Base-by-base conservation (phyloP, 805 yeast genomes). In the Yamadazyma phyllophila region DNA sequence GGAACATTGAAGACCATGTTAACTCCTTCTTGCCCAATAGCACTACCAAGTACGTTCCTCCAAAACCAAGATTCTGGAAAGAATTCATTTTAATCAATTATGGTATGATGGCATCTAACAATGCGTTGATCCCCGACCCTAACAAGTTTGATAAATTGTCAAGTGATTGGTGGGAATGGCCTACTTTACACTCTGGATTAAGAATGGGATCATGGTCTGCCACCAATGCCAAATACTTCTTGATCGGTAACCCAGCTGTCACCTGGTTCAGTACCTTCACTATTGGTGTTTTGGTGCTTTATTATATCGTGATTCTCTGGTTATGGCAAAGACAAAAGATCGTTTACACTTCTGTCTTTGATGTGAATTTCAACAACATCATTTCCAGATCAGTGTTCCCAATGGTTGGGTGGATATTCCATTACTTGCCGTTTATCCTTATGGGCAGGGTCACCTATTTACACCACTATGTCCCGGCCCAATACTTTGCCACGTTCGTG, bases 41-140 rank as follows among this genome's bases (percentile, higher is more conserved):
- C 4, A 44, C 53, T 5, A 53, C 46, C 2, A 42, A 44, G 8
- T 71, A 69, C 46, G 66, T 67, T 38, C 62, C 76, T 1, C 77
- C 77, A 5, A 61, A 58, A 34, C 72, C 76, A 10, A 60, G 57
- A 32, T 86, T 87, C 64, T 74, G 85, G 74, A 83, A 84, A 48
- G 94, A 87, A 65, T 87, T 87, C 52, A 63, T 86, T 32, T 80
- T 84, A 57, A 71, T 85, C 51, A 87, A 87, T 60, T 80, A 84
- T 59, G 94, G 92, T 1, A 87, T 87, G 96, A 86, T 86, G 82
- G 87, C 92, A 7, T 83, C 92, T 10, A 87, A 87, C 61, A 87
- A 85, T 57, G 95, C 92, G 0, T 72, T 87, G 56, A 77, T 87
- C 26, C 92, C 94, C 7, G 95, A 87, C 60, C 68, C 73, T 2